Evolutionary conservation across 805 yeast species (phyloP), one percentile per base, ranked within the genome.

Genomic region (Ogataea methanolica): DNA sequence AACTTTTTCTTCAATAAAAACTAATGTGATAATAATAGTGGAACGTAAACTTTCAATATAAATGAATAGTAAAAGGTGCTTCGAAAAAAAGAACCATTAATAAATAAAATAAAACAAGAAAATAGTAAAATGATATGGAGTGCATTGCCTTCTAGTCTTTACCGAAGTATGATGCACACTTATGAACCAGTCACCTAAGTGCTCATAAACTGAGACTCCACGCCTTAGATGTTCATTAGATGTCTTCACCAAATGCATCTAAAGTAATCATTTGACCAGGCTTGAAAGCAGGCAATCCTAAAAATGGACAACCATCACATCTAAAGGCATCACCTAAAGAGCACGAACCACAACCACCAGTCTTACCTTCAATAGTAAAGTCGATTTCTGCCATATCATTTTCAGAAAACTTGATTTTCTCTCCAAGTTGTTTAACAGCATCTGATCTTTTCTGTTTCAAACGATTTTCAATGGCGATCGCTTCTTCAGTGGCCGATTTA

Each of bases 281-380:
- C 69, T 90, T 90, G 77, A 94, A 94, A 4, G 99, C 97, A 15
- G 99, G 99, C 41, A 94, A 73, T 0, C 99, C 99, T 56, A 94
- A 72, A 68, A 84, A 94, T 36, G 99, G 99, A 70, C 99, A 94
- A 2, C 98, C 97, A 57, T 91, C 96, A 67, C 99, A 94, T 62
- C 99, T 76, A 71, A 94, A 94, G 0, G 99, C 99, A 67, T 94
- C 99, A 39, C 99, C 99, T 43, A 94, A 75, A 0, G 98, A 83
- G 70, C 99, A 94, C 11, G 96, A 88, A 23, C 96, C 96, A 71
- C 99, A 94, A 3, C 97, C 97, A 33, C 97, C 97, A 12, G 96
- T 85, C 62, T 92, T 92, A 37, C 98, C 98, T 54, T 91, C 89
- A n/a, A 91, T 82, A 0, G 99, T 92, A 70, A 92, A 92, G 64